Base-by-base conservation (phyloP, 345 rosid species). In the Gossypium arboreum region DNA sequence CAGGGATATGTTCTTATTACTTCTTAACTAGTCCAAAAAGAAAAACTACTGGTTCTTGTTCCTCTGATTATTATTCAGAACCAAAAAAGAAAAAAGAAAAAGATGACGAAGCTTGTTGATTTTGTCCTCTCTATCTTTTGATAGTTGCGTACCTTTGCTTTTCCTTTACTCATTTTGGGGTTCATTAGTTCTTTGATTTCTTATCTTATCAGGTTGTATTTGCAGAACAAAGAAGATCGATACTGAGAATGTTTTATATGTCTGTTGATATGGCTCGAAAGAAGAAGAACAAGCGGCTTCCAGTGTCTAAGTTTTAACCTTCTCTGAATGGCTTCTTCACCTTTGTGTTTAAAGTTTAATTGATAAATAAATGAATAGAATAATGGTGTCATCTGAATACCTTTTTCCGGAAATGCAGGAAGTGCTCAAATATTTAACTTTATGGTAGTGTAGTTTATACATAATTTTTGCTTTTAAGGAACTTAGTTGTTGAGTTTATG, bases 181-280 rank as follows among this genome's bases (percentile, higher is more conserved):
- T 27, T 50, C 12, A 68, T 50, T 48, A 27, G 13, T 24, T 68
- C 22, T 50, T 50, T 68, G 22, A 50, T 68, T 48, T 68, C 58
- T 24, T 50, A 68, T 50, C 57, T 47, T 68, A 9, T 68, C 72
- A 68, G 72, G 43, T 48, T 68, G 4, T 47, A 16, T 22, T 68
- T 25, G 41, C 58, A 48, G 50, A 48, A 7, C 43, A 17, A 50
- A 48, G 72, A 3, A 7, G 72, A 24, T 16, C 20, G 11, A 68
- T 16, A 50, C 25, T 48, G 58, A 50, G 18, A 15, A 47, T 27
- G 51, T 22, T 12, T 48, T 15, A 12, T n/a, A 67, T 67, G 4
- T 22, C 71, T 67, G 34, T 45, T 45, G 27, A 12, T 1, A 12
- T 67, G 71, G 69, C 55, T 20, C 34, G 39, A 67, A 45, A 67